Evolutionary conservation across 495 filamentous ascomycete genomes (phyloP).

Genomic region (Xylaria nigripes): DNA sequence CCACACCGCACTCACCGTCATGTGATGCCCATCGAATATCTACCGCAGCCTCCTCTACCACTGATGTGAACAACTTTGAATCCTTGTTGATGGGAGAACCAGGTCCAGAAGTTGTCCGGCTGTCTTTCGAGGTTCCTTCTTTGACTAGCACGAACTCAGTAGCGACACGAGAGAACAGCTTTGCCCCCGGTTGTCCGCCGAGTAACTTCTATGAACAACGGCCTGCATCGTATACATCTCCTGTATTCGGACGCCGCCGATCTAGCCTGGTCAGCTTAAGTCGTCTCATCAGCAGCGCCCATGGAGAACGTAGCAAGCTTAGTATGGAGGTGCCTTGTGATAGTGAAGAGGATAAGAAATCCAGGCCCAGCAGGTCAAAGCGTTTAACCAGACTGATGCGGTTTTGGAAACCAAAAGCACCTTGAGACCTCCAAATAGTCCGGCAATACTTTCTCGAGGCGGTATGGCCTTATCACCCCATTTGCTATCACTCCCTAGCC

Average conservation of each 20-base stretch:
- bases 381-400: slow-evolving; percentile 74
- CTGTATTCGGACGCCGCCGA: slow-evolving; percentile 62
- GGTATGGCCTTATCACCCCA: not conserved
- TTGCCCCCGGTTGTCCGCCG: slow-evolving; percentile 24
- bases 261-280: slow-evolving; percentile 81
- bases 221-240: slow-evolving; percentile 60
- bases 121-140: slow-evolving; percentile 79
- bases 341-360: slow-evolving; percentile 51
- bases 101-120: slow-evolving; percentile 52
- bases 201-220: slow-evolving; percentile 47
- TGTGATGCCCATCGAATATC: slow-evolving; percentile 63
- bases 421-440: slow-evolving; percentile 14
- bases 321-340: slow-evolving; percentile 56
- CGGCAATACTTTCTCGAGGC: not conserved
- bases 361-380: slow-evolving; percentile 61
- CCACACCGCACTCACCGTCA: slow-evolving; percentile 51
- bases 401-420: slow-evolving; percentile 62
- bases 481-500: not conserved
- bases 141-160: slow-evolving; percentile 81
- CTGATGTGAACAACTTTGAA: slow-evolving; percentile 56
- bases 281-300: slow-evolving; percentile 68
- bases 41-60: slow-evolving; percentile 61
- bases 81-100: slow-evolving; percentile 55
- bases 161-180: slow-evolving; percentile 58
- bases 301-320: slow-evolving; percentile 73